Evolutionary conservation across 345 rosid species (phyloP).

Genomic region (Brassica rapa): DNA sequence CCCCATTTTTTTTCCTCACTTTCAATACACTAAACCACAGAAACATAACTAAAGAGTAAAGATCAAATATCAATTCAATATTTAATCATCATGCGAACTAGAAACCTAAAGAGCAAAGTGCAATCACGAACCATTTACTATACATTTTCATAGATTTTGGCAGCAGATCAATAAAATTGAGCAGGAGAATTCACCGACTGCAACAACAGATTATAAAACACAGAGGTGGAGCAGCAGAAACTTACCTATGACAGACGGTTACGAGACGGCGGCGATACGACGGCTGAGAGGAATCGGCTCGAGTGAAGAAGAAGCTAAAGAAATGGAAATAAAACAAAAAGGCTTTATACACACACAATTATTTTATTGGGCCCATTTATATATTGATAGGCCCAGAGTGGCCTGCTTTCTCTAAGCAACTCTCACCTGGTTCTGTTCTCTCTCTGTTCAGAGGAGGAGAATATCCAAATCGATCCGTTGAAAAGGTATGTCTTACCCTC

Average conservation of each 20-base stretch:
- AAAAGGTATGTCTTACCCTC: conserved; percentile 25
- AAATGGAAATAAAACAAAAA: not conserved
- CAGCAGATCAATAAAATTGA: not conserved
- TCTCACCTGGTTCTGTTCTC: conserved; percentile 20
- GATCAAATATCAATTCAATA: not conserved
- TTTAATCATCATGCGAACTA: not conserved
- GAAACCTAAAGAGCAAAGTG: not conserved
- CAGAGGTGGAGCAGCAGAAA: not conserved
- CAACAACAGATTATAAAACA: not conserved
- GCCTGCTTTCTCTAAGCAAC: conserved; percentile 20
- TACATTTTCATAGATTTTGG: not conserved
- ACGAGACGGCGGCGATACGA: not conserved
- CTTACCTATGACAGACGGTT: not conserved
- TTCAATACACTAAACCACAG: not conserved
- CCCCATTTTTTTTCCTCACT: conserved; percentile 54
- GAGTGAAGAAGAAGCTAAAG: not conserved
- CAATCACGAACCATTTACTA: not conserved
- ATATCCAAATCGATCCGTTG: conserved; percentile 34
- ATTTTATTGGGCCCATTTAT: not conserved
- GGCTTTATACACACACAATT: not conserved
- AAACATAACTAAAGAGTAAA: not conserved
- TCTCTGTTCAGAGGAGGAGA: conserved; percentile 23
- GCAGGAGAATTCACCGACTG: not conserved
- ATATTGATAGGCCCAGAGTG: not conserved
- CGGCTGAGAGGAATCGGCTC: not conserved